Evolutionary conservation across 2,329 filamentous ascomycete genomes (phyloP).

Genomic region (Aspergillus awamori): DNA sequence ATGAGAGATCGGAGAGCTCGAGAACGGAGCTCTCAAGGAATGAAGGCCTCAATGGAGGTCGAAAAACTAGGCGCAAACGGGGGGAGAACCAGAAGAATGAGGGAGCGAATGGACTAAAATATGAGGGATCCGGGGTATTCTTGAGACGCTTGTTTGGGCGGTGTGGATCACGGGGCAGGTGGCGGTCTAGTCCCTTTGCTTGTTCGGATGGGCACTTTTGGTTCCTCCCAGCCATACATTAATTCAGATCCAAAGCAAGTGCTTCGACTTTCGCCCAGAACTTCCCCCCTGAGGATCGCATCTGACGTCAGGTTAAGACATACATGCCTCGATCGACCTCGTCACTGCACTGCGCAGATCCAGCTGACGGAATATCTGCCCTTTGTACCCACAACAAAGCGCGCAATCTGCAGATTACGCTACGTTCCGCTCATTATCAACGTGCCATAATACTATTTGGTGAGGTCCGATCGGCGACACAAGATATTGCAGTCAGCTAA

Average conservation of each 20-base stretch:
- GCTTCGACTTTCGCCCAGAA: not conserved
- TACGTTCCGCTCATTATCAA: not conserved
- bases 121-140: constrained; percentile 11
- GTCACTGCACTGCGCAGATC: not conserved
- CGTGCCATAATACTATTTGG: constrained; percentile 5
- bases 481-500: not conserved
- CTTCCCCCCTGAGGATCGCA: constrained; percentile 2
- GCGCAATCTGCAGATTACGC: not conserved
- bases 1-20: not conserved
- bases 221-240: constrained; percentile 4
- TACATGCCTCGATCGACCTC: constrained; percentile 8
- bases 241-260: not conserved
- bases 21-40: not conserved
- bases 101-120: not conserved
- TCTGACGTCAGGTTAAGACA: constrained; percentile 14
- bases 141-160: constrained; percentile 18
- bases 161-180: constrained; percentile 27
- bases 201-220: not conserved
- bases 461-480: not conserved
- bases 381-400: not conserved
- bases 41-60: constrained; percentile 2
- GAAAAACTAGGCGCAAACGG: not conserved
- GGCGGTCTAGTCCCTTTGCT: constrained; percentile 11
- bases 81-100: not conserved
- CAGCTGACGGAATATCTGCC: not conserved